Conservation (phyloP, 2,329 filamentous ascomycete genomes). For the Fusarium odoratissimum region DNA sequence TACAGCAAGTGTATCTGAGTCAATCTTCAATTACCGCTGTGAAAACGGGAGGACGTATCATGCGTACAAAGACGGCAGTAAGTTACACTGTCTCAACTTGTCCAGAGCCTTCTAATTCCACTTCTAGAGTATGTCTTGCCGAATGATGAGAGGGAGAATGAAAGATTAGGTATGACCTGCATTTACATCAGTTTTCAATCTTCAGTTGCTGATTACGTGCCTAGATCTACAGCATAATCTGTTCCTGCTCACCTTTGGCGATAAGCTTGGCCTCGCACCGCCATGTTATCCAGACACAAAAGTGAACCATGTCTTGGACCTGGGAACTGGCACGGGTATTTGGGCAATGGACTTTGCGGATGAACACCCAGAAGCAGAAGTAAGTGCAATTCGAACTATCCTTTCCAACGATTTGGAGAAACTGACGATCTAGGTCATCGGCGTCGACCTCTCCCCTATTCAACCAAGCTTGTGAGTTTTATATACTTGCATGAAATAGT, state of each 20-base stretch:
- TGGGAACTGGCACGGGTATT: slow-evolving; percentile 12
- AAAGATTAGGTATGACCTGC: neutral
- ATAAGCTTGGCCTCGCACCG: neutral
- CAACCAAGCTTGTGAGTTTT: neutral
- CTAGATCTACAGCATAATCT: slow-evolving; percentile 13
- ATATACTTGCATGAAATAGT: rapidly evolving
- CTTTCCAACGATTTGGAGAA: rapidly evolving
- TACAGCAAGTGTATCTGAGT: neutral
- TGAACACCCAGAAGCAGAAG: neutral
- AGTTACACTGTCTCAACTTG: neutral
- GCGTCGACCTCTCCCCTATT: neutral
- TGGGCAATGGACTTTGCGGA: slow-evolving; percentile 1
- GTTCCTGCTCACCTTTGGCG: slow-evolving; percentile 1
- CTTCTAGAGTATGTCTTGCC: neutral
- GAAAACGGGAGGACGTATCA: neutral
- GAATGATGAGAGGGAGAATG: neutral
- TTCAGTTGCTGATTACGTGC: no score
- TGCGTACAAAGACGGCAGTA: neutral
- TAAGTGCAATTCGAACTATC: neutral
- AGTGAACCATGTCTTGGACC: neutral
- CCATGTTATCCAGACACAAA: neutral
- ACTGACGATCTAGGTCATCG: neutral
- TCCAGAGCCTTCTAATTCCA: rapidly evolving
- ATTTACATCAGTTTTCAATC: no score
- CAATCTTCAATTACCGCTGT: neutral